phyloP scores from a whole-genome alignment of 768 basidiomycete genomes.

The Zangia roseola region DNA sequence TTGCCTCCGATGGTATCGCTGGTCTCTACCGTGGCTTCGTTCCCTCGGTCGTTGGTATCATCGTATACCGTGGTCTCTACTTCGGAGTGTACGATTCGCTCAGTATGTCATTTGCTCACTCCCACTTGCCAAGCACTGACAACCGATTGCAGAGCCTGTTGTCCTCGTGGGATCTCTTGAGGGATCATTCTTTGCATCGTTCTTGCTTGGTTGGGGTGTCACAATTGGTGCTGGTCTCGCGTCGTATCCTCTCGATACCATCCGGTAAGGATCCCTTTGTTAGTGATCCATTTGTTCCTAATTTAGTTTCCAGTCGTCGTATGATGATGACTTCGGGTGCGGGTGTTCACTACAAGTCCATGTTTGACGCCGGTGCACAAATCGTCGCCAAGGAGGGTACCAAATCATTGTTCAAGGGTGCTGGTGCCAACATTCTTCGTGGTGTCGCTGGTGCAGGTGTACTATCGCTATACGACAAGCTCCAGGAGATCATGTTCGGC shows the following conservation, averaged over 20 bases:
- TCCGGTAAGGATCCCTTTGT: slow-evolving; percentile 49
- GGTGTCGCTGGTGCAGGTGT: slow-evolving; percentile 99
- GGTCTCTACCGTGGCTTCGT: slow-evolving; percentile 99
- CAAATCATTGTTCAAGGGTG: slow-evolving; percentile 98
- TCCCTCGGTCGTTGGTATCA: slow-evolving; percentile 98
- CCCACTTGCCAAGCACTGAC: slow-evolving; percentile 30
- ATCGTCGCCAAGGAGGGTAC: slow-evolving; percentile 95
- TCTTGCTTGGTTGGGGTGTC: slow-evolving; percentile 97
- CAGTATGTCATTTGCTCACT: slow-evolving; percentile 52
- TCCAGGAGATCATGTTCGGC: slow-evolving; percentile 94
- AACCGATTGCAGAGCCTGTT: slow-evolving; percentile 71
- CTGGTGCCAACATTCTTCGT: slow-evolving; percentile 94
- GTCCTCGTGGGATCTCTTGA: slow-evolving; percentile 94
- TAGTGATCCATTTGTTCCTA: background rate
- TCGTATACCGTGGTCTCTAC: slow-evolving; percentile 99
- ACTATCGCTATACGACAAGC: slow-evolving; percentile 97
- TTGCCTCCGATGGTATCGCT: slow-evolving; percentile 95
- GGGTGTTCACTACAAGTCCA: slow-evolving; percentile 96
- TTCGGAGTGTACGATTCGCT: slow-evolving; percentile 96
- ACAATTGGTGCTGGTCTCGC: slow-evolving; percentile 99
- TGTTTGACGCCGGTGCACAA: slow-evolving; percentile 95
- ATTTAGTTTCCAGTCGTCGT: slow-evolving; percentile 74
- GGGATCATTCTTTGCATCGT: slow-evolving; percentile 96
- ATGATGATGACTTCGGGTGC: slow-evolving; percentile 99
- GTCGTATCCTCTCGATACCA: slow-evolving; percentile 92